These are phyloP conservation scores for Juglanconis oblonga DNA, from an alignment of 2,329 filamentous ascomycete genomes.

Conservation along the genomic window DNA sequence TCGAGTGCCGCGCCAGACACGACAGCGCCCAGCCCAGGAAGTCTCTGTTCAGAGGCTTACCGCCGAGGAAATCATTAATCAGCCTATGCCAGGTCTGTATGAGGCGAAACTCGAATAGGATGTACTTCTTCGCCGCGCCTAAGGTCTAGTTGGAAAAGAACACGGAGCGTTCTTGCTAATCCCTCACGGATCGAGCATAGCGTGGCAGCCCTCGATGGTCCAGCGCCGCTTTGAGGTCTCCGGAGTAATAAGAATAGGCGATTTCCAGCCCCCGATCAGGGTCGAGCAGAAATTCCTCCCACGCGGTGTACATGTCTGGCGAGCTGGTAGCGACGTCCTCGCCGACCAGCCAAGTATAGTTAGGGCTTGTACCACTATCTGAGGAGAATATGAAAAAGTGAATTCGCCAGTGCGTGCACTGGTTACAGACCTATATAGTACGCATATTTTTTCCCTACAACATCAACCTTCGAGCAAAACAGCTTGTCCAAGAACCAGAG, in stretches of 20 bases:
- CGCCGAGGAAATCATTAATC: background rate
- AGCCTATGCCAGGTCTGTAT: constrained; percentile 4
- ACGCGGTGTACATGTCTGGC: constrained; percentile 2
- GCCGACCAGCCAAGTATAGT: background rate
- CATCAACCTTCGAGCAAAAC: background rate
- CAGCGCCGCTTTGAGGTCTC: background rate
- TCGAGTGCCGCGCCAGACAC: background rate
- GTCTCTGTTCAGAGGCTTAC: background rate
- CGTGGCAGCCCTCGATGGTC: background rate
- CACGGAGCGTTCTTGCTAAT: background rate
- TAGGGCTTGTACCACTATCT: too few species aligned
- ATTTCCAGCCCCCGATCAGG: background rate
- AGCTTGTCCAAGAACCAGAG: background rate
- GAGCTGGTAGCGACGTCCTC: background rate
- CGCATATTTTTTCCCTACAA: too few species aligned
- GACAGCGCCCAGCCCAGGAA: background rate
- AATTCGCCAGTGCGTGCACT: too few species aligned
- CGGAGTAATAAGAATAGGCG: background rate
- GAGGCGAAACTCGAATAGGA: background rate
- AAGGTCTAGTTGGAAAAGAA: background rate
- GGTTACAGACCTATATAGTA: too few species aligned
- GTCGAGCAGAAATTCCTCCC: constrained; percentile 4
- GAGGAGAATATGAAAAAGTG: too few species aligned
- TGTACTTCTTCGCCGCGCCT: background rate
- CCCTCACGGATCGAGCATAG: background rate